Base-by-base conservation (phyloP, 371 early-diverging fungal species). In the Mortierella sp. region DNA sequence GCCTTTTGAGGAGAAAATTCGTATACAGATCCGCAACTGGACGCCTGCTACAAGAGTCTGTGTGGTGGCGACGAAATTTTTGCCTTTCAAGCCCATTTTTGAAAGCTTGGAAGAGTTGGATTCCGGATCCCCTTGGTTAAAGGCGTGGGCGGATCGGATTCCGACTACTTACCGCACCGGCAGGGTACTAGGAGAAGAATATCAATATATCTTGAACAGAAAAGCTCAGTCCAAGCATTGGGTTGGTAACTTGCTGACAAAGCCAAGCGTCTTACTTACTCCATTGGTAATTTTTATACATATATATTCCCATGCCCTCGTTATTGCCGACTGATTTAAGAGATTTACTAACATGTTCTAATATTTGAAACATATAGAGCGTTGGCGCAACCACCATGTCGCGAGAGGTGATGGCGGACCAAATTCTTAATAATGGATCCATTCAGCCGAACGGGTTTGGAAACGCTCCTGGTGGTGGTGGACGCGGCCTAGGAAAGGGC, bases 131-230 rank as follows among this genome's bases (percentile, higher is more conserved):
- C 73, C 71, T 0, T 70, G 70, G 83, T 2, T 18, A 11, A 70
- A 20, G 59, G 5, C 35, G 12, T 66, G 60, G 12, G 67, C 62
- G 0, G 64, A 73, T 26, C 52, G 35, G 18, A 68, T 60, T 1
- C 3, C 40, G 58, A 45, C 54, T 6, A 45, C 28, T 26, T 75
- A 39, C 14, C 35, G 51, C 24, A 70, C 76, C 5, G 88, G 88
- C 24, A 85, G 87, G 5, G 77, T 78, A 9, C 64, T 90, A 1
- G 84, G 90, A 11, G 90, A 90, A 62, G 91, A 90, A 35, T 85
- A 89, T 57, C 87, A 89, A 39, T 90, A 90, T 62, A 86, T 90
- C 8, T 37, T 90, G 60, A 87, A 89, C 24, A 78, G 91, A 45
- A 81, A 66, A 63, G 68, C 84, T 9, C 83, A 84, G 49, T 60